A percentile compares a stretch with the other conserved stretches of the same genome.
phyloP scores from a whole-genome alignment of 2,329 filamentous ascomycete species.

The Mycogone perniciosa region DNA sequence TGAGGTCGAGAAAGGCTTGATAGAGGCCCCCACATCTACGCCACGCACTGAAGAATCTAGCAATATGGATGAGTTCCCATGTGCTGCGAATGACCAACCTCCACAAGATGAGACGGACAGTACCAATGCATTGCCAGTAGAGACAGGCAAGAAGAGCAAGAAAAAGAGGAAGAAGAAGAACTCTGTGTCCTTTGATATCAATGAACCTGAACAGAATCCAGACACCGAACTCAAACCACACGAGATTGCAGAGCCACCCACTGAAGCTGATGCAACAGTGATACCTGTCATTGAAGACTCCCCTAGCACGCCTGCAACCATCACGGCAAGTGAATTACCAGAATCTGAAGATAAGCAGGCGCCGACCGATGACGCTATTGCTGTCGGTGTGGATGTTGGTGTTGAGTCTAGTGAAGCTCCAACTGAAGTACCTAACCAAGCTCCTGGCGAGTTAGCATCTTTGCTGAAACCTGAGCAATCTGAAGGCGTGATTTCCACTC shows the following conservation, averaged over 20 bases:
- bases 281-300: background rate
- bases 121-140: background rate
- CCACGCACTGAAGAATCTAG: background rate
- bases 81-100: background rate
- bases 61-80: background rate
- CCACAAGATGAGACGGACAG: background rate
- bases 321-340: background rate
- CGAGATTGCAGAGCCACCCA: background rate
- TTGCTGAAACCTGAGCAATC: too few relatives aligned
- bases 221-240: background rate
- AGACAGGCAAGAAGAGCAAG: conserved; percentile 10
- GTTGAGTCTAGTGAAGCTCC: background rate
- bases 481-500: too few relatives aligned
- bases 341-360: background rate
- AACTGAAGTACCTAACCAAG: background rate
- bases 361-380: background rate
- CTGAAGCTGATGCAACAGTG: background rate
- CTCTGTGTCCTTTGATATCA: conserved; percentile 7
- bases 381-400: background rate
- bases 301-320: background rate
- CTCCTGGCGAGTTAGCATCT: too few relatives aligned
- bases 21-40: background rate
- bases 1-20: background rate
- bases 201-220: background rate
- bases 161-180: conserved; percentile 19